A percentile compares a stretch with the other conserved stretches of the same genome.
Evolutionary conservation across 768 basidiomycete species (phyloP).

Genomic region (Mrakia gelida): DNA sequence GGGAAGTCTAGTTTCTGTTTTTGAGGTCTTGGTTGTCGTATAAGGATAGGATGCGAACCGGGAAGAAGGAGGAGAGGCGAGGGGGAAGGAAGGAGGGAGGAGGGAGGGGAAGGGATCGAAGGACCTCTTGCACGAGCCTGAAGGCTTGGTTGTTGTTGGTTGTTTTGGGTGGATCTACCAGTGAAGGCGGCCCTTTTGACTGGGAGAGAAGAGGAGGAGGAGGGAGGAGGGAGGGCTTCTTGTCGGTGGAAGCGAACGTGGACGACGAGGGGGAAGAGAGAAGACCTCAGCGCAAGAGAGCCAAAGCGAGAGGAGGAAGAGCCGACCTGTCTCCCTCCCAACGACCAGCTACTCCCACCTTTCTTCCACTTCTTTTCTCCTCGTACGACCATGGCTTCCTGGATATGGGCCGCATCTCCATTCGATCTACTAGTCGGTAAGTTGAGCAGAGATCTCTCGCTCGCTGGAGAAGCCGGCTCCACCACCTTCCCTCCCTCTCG

Average conservation of each 20-base stretch:
- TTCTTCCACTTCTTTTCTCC: background rate
- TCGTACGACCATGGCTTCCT: slow-evolving; percentile 11
- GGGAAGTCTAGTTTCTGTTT: background rate
- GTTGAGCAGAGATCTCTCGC: slow-evolving; percentile 76
- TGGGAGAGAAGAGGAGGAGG: background rate
- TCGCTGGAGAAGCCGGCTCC: background rate
- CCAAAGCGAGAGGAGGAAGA: background rate
- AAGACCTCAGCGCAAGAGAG: background rate
- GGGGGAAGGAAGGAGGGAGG: background rate
- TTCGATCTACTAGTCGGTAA: slow-evolving; percentile 83
- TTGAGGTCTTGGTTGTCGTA: background rate
- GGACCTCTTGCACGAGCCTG: background rate
- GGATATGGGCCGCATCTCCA: slow-evolving; percentile 30
- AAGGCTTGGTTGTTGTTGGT: background rate
- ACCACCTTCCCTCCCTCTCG: slow-evolving; percentile 7
- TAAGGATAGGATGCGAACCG: slow-evolving; percentile 12
- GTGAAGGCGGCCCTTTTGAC: slow-evolving; percentile 10
- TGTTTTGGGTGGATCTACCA: background rate
- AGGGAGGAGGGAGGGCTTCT: background rate
- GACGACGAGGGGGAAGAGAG: background rate
- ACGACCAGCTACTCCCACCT: background rate
- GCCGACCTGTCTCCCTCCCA: background rate
- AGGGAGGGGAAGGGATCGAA: background rate
- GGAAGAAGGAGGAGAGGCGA: background rate
- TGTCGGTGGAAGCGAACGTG: background rate